A percentile compares a stretch with the other conserved stretches of the same genome.
Conservation (phyloP, 164 flowering plant genomes). For the Stephania yunnanensis region DNA sequence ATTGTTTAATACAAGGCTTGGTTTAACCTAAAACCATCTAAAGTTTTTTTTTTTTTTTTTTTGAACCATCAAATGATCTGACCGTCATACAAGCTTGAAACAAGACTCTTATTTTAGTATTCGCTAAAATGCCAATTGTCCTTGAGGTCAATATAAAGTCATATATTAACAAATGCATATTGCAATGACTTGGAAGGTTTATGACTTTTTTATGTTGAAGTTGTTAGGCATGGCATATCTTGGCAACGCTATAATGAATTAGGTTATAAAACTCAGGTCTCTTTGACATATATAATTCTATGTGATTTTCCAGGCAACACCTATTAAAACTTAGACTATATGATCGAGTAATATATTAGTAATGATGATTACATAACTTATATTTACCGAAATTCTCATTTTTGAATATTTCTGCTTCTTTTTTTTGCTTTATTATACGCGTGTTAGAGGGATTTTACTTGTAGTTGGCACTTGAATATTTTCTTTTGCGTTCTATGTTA, state of each 20-base stretch:
- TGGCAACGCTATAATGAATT: background rate
- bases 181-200: background rate
- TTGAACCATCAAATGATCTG: background rate
- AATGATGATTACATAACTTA: background rate
- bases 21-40: background rate
- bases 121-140: background rate
- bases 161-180: background rate
- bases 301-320: background rate
- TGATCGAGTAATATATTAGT: background rate
- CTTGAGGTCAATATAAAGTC: background rate
- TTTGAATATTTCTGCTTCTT: background rate
- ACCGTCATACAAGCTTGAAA: background rate
- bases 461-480: background rate
- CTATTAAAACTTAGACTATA: background rate
- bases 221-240: background rate
- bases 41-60: too few relatives aligned
- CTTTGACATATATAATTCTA: background rate
- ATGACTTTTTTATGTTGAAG: background rate
- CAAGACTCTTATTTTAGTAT: background rate
- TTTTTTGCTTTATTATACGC: background rate
- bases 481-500: background rate
- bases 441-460: background rate
- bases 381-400: background rate
- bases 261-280: background rate
- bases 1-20: background rate